Percentiles rank a stretch among this genome's conserved stretches.
Conservation (phyloP, 768 basidiomycete genomes). For the Russula virescens region DNA sequence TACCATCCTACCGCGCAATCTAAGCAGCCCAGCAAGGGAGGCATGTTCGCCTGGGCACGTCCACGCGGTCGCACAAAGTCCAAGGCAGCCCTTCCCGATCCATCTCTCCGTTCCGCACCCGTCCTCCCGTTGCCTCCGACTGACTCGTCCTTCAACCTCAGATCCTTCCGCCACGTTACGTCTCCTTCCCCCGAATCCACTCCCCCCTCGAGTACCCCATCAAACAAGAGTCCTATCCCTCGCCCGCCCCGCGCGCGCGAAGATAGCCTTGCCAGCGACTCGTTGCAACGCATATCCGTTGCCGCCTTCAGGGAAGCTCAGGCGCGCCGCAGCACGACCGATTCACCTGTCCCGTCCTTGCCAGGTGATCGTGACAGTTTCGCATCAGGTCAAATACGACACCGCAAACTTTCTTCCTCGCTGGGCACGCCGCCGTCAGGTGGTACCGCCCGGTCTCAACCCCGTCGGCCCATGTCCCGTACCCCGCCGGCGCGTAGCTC, state of each 20-base stretch:
- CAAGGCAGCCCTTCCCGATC: conserved; percentile 32
- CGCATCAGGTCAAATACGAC: conserved; percentile 4
- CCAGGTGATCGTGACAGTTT: conserved; percentile 8
- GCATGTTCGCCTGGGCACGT: conserved; percentile 41
- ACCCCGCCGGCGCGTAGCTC: conserved; percentile 19
- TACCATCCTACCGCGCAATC: conserved; percentile 17
- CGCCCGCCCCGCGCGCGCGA: conserved; percentile 49
- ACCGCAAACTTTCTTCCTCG: conserved; percentile 16
- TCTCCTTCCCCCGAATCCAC: conserved; percentile 25
- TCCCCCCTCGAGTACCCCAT: conserved; percentile 18
- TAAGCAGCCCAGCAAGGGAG: conserved; percentile 34
- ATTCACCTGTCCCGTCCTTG: conserved; percentile 46
- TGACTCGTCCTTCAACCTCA: conserved; percentile 69
- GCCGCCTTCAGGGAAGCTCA: conserved; percentile 79
- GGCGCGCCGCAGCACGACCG: conserved; percentile 55
- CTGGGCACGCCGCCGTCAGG: conserved; percentile 4
- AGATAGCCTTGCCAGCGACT: conserved; percentile 53
- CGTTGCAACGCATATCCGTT: conserved; percentile 70
- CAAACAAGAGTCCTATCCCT: conserved; percentile 27
- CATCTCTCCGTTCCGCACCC: conserved; percentile 22
- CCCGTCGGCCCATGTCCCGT: conserved; percentile 1
- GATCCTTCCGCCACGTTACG: conserved; percentile 64
- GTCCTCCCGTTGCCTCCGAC: conserved; percentile 21
- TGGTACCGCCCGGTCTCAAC: not conserved
- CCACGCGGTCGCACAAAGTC: conserved; percentile 37